These are phyloP conservation scores for Psilocybe sp. DNA, from an alignment of 768 basidiomycete species.

Conservation along the genomic window DNA sequence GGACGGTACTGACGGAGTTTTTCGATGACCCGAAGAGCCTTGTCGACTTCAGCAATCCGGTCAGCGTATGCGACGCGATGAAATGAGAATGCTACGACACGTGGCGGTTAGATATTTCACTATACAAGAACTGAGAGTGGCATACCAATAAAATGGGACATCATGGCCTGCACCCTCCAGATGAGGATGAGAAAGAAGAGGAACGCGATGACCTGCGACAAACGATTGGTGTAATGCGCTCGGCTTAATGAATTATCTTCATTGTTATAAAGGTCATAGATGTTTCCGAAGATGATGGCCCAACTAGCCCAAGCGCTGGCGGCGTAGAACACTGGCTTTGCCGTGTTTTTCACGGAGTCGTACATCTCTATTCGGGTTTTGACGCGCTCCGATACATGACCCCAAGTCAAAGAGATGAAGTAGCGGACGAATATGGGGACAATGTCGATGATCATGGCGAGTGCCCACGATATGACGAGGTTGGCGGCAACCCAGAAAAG, in stretches of 20 bases:
- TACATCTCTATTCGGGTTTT: conserved; percentile 70
- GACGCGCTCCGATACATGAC: conserved; percentile 68
- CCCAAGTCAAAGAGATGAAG: conserved; percentile 62
- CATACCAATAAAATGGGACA: conserved; percentile 61
- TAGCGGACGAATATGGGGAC: conserved; percentile 54
- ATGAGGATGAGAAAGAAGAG: conserved; percentile 74
- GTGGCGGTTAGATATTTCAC: background rate
- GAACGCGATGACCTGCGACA: conserved; percentile 67
- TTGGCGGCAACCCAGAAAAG: conserved; percentile 82
- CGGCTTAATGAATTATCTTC: conserved; percentile 38
- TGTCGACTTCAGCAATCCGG: conserved; percentile 56
- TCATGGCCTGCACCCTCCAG: conserved; percentile 59
- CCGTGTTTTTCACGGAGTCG: conserved; percentile 62
- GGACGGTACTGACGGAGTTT: conserved; percentile 66
- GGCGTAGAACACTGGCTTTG: conserved; percentile 74
- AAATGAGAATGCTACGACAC: conserved; percentile 60
- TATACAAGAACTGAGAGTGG: background rate
- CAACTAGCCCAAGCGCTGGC: conserved; percentile 70
- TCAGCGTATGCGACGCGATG: conserved; percentile 77
- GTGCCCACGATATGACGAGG: conserved; percentile 74
- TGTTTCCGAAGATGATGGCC: conserved; percentile 69
- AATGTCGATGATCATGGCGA: conserved; percentile 70
- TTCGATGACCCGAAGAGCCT: conserved; percentile 60
- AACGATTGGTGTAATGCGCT: conserved; percentile 57
- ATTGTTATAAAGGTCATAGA: conserved; percentile 54